phyloP scores from a whole-genome alignment of 192 early-diverging fungal genomes.

The Coemansia sp. region DNA sequence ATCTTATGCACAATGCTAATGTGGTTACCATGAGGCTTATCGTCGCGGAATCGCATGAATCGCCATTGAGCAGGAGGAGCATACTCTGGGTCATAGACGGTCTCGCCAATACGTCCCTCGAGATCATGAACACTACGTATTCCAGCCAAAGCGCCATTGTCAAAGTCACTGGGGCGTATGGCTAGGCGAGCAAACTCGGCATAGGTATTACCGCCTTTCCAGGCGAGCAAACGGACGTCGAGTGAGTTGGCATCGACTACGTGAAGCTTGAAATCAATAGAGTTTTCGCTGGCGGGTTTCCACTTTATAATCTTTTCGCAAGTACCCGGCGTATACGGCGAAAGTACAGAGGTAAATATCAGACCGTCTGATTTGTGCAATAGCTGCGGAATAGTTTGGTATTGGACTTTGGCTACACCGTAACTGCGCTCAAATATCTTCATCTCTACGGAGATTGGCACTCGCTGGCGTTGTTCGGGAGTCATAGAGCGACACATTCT shows the following conservation, averaged over 20 bases:
- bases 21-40: constrained; percentile 80
- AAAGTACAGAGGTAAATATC: constrained; percentile 70
- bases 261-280: constrained; percentile 72
- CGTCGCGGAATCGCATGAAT: constrained; percentile 79
- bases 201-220: constrained; percentile 54
- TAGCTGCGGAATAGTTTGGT: constrained; percentile 62
- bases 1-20: constrained; percentile 63
- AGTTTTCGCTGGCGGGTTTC: constrained; percentile 85
- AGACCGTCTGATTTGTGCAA: constrained; percentile 76
- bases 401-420: constrained; percentile 61
- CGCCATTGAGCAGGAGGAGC: constrained; percentile 61
- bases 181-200: constrained; percentile 59
- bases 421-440: constrained; percentile 76
- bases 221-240: constrained; percentile 58
- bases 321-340: constrained; percentile 71
- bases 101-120: constrained; percentile 69
- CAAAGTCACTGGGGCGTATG: constrained; percentile 61
- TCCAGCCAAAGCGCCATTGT: neutral
- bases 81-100: constrained; percentile 60
- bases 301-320: constrained; percentile 76
- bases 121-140: constrained; percentile 13
- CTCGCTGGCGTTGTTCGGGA: neutral
- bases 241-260: constrained; percentile 46
- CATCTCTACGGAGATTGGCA: constrained; percentile 55
- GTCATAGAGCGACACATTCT: constrained; percentile 9